phyloP scores from a whole-genome alignment of 257 asterid species.

The Gardenia jasminoides region DNA sequence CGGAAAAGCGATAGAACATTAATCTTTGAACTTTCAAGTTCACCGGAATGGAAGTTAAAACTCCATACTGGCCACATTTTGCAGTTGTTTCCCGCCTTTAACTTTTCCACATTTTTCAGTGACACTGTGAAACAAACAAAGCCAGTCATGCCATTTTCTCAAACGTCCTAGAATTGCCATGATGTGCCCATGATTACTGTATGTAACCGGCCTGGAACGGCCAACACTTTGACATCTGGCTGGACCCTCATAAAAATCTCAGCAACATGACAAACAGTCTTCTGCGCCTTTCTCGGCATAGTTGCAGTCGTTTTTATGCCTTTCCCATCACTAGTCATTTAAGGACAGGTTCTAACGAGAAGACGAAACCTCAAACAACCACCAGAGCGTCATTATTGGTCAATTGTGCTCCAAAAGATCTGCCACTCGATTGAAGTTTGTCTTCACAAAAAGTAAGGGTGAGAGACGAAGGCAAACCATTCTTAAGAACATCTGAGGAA shows the following conservation, averaged over 20 bases:
- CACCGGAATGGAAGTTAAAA: too few relatives aligned
- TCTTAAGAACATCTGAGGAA: neutral
- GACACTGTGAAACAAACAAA: neutral
- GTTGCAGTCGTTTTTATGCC: constrained; percentile 3
- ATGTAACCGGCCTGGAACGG: neutral
- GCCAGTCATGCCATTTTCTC: neutral
- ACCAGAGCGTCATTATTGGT: constrained; percentile 1
- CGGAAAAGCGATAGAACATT: neutral
- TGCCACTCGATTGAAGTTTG: neutral
- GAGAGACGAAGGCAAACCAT: neutral
- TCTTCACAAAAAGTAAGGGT: neutral
- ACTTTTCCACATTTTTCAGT: neutral
- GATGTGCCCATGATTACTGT: neutral
- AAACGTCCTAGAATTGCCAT: neutral
- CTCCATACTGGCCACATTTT: neutral
- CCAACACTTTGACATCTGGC: neutral
- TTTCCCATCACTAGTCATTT: neutral
- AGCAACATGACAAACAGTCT: constrained; percentile 7
- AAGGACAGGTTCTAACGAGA: neutral
- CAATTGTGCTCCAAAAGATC: constrained; percentile 14
- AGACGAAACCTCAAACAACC: neutral
- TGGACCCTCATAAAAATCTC: constrained; percentile 28
- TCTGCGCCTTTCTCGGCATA: neutral
- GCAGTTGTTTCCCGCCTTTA: neutral
- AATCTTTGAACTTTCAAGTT: neutral